Conservation (phyloP, 306 rosid species). For the Fragaria nilgerrensis region DNA sequence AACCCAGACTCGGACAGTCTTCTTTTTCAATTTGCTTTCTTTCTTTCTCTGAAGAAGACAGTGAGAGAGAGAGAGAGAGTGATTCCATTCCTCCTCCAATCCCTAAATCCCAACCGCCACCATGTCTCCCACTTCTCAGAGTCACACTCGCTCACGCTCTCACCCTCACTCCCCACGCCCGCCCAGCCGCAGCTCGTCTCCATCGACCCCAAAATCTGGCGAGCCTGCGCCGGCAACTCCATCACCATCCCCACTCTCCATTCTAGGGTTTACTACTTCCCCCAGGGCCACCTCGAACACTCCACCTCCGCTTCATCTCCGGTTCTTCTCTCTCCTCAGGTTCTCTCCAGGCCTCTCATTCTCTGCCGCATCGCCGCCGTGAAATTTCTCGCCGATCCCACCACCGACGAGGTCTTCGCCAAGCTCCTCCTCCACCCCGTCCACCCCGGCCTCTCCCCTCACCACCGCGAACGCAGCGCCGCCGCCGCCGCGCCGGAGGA, state of each 20-base stretch:
- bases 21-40: neutral
- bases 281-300: slow-evolving; percentile 72
- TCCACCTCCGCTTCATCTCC: slow-evolving; percentile 22
- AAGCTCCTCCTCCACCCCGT: slow-evolving; percentile 53
- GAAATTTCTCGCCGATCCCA: slow-evolving; percentile 46
- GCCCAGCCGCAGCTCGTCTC: slow-evolving; percentile 3
- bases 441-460: neutral
- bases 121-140: slow-evolving; percentile 23
- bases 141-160: neutral
- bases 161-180: neutral
- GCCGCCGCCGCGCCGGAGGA: too few relatives aligned
- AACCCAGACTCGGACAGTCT: neutral
- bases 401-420: slow-evolving; percentile 62
- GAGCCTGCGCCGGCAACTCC: slow-evolving; percentile 53
- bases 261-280: slow-evolving; percentile 83
- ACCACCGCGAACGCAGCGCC: neutral
- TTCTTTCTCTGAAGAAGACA: neutral
- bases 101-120: slow-evolving; percentile 13
- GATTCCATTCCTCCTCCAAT: neutral
- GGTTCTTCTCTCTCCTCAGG: slow-evolving; percentile 32
- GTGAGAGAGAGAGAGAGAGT: neutral
- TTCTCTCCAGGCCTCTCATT: slow-evolving; percentile 34
- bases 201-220: slow-evolving; percentile 53
- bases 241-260: slow-evolving; percentile 44
- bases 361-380: slow-evolving; percentile 38